A percentile compares a stretch with the other conserved stretches of the same genome.
phyloP scores from a whole-genome alignment of 805 yeast species.

The Kregervanrija pseudodelftensis region DNA sequence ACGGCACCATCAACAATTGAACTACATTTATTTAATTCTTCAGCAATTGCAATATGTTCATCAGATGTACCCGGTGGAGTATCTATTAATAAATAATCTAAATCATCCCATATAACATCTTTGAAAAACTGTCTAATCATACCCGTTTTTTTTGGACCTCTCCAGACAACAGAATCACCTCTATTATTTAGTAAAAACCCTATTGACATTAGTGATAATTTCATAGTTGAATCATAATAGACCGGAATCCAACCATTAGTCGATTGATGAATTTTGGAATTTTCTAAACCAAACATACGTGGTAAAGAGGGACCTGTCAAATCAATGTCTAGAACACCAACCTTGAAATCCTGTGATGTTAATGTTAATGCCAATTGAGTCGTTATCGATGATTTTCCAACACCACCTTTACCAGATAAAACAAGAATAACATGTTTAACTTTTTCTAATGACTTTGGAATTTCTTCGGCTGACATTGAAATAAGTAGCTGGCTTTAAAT shows the following conservation, averaged over 20 bases:
- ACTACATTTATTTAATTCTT: constrained; percentile 61
- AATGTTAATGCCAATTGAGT: constrained; percentile 87
- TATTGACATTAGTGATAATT: constrained; percentile 70
- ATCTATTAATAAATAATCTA: constrained; percentile 78
- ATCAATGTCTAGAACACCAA: constrained; percentile 95
- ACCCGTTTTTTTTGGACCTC: constrained; percentile 97
- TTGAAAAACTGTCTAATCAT: constrained; percentile 90
- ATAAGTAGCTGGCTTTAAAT: too few species aligned
- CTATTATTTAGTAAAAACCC: constrained; percentile 82
- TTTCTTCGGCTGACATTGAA: constrained; percentile 13
- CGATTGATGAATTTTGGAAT: constrained; percentile 68
- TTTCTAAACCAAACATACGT: constrained; percentile 89
- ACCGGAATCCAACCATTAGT: constrained; percentile 98
- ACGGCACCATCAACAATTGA: constrained; percentile 81
- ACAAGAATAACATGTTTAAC: constrained; percentile 76
- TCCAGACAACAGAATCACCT: constrained; percentile 92
- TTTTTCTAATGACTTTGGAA: constrained; percentile 27
- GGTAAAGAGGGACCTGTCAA: constrained; percentile 96
- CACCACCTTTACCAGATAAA: constrained; percentile 95
- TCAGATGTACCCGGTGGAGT: constrained; percentile 99
- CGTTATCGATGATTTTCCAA: constrained; percentile 93
- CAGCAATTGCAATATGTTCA: constrained; percentile 96
- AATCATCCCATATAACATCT: constrained; percentile 87
- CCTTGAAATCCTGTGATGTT: constrained; percentile 61
- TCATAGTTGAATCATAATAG: constrained; percentile 21